These are phyloP conservation scores for Alternaria arborescens DNA, from an alignment of 2,329 filamentous ascomycete genomes.

Conservation along the genomic window DNA sequence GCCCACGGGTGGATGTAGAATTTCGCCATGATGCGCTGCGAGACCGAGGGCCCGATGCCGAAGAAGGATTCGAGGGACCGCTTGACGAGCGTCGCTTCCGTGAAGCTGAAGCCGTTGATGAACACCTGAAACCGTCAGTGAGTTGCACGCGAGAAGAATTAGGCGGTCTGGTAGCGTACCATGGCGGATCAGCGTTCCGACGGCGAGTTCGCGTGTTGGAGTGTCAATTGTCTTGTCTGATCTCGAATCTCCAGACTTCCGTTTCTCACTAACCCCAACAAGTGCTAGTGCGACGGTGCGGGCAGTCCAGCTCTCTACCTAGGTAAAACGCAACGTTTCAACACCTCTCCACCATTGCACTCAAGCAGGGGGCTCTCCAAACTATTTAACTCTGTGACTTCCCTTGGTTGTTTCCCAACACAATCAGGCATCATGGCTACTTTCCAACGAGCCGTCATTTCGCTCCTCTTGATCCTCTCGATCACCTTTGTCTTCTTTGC, in stretches of 20 bases:
- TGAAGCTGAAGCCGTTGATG: conserved; percentile 86
- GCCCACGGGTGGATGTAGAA: conserved; percentile 86
- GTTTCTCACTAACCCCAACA: conserved; percentile 12
- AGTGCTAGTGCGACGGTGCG: conserved; percentile 25
- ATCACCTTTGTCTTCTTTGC: conserved; percentile 57
- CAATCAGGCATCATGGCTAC: conserved; percentile 71
- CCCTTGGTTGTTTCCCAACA: conserved; percentile 26
- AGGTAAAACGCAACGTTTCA: conserved; percentile 47
- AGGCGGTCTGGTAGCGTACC: conserved; percentile 27
- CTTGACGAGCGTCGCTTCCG: conserved; percentile 83
- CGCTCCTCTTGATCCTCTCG: conserved; percentile 78
- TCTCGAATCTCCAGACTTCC: conserved; percentile 18
- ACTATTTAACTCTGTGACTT: conserved; percentile 36
- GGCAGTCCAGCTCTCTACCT: conserved; percentile 12
- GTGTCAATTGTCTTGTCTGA: conserved; percentile 15
- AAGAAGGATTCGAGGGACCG: conserved; percentile 68
- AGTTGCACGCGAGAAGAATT: conserved; percentile 19
- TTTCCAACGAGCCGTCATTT: conserved; percentile 73
- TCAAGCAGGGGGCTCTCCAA: conserved; percentile 25
- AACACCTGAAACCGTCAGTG: conserved; percentile 68
- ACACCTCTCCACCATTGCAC: conserved; percentile 23
- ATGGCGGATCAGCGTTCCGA: conserved; percentile 31
- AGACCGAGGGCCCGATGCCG: conserved; percentile 47
- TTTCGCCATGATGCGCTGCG: conserved; percentile 82
- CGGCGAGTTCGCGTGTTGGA: conserved; percentile 29